Conservation (phyloP, 768 basidiomycete genomes). For the Tricholoma sp. region DNA sequence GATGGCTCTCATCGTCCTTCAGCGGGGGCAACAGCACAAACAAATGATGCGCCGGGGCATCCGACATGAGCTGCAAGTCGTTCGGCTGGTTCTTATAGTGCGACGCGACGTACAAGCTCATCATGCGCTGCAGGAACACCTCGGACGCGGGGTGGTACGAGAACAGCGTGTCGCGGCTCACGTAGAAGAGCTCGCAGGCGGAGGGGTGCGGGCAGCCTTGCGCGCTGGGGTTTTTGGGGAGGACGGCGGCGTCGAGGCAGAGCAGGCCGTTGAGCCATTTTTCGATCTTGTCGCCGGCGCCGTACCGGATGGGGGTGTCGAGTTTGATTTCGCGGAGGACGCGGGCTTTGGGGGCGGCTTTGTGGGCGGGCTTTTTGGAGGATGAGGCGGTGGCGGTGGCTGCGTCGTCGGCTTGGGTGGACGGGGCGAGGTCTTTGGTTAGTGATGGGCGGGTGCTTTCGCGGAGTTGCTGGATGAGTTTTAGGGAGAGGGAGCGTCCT, state of each 20-base stretch:
- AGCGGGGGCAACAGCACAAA: conserved; percentile 94
- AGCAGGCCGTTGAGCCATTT: conserved; percentile 89
- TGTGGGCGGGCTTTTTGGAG: conserved; percentile 50
- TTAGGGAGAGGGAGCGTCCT: conserved; percentile 95
- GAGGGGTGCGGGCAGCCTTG: conserved; percentile 93
- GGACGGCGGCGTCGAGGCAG: conserved; percentile 81
- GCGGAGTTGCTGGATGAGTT: conserved; percentile 94
- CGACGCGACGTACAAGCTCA: conserved; percentile 94
- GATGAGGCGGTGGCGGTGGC: conserved; percentile 24
- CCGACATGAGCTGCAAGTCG: conserved; percentile 94
- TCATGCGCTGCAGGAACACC: conserved; percentile 95
- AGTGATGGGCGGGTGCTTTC: conserved; percentile 83
- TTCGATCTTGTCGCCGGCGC: conserved; percentile 82
- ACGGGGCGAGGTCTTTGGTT: conserved; percentile 48
- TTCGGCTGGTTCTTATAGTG: conserved; percentile 99
- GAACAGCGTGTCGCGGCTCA: conserved; percentile 94
- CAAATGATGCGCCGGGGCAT: conserved; percentile 94
- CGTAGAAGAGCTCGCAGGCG: conserved; percentile 91
- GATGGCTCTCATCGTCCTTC: conserved; percentile 80
- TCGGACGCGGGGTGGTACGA: conserved; percentile 98
- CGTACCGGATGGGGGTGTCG: conserved; percentile 92
- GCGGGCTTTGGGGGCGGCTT: conserved; percentile 62
- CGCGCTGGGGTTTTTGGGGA: conserved; percentile 32
- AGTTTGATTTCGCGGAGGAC: conserved; percentile 91
- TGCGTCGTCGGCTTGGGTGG: conserved; percentile 38